Conservation (phyloP, 371 early-diverging fungal species). For the Lichtheimia ramosa region DNA sequence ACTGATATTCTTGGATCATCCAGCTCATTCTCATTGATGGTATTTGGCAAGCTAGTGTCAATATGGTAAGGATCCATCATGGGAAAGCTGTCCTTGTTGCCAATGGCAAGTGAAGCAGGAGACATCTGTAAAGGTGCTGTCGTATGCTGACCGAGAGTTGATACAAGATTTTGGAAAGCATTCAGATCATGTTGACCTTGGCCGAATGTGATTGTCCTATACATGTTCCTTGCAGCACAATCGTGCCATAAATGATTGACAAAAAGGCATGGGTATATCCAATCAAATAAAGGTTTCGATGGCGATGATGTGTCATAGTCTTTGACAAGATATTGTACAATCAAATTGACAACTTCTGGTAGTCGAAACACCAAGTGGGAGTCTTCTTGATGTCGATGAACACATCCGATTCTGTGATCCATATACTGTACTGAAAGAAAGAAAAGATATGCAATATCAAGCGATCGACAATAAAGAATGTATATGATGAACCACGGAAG, state of each 20-base stretch:
- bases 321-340: slow-evolving; percentile 17
- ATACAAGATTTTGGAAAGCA: slow-evolving; percentile 13
- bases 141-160: not conserved
- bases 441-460: not conserved
- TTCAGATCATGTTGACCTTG: slow-evolving; percentile 21
- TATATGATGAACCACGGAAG: not conserved
- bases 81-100: not conserved
- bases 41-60: not conserved
- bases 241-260: slow-evolving; percentile 48
- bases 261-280: slow-evolving; percentile 33
- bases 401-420: not conserved
- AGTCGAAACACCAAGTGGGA: slow-evolving; percentile 29
- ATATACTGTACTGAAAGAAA: slow-evolving; percentile 4
- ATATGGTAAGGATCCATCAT: not conserved
- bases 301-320: not conserved
- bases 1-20: slow-evolving; percentile 4
- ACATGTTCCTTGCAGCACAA: slow-evolving; percentile 31
- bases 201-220: slow-evolving; percentile 35
- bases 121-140: not conserved
- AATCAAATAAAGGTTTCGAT: slow-evolving; percentile 12
- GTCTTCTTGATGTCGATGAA: slow-evolving; percentile 2
- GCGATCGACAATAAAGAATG: not conserved
- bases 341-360: slow-evolving; percentile 42
- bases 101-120: not conserved
- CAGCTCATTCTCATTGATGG: not conserved